Evolutionary conservation across 2,329 filamentous ascomycete species (phyloP).

Genomic region (Ascochyta pisi): DNA sequence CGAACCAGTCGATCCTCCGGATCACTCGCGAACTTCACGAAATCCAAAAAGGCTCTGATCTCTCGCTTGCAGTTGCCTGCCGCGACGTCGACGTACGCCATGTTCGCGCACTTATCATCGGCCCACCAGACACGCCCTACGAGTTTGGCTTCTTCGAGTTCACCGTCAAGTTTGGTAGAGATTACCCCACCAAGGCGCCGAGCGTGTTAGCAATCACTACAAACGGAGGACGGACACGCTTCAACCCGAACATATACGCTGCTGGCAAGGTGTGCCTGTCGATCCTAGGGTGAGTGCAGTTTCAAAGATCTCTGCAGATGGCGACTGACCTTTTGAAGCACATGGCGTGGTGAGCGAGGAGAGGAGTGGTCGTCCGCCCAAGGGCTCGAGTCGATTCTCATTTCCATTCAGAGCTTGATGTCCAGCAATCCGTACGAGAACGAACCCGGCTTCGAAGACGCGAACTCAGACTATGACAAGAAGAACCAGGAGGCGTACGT

Average conservation of each 20-base stretch:
- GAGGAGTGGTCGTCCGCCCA: conserved; percentile 98
- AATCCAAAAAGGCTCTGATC: conserved; percentile 80
- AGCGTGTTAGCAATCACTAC: conserved; percentile 76
- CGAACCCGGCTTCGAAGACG: conserved; percentile 89
- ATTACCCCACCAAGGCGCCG: conserved; percentile 77
- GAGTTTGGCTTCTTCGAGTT: conserved; percentile 99
- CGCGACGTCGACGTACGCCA: conserved; percentile 87
- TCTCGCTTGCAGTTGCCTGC: conserved; percentile 88
- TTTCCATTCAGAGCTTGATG: conserved; percentile 97
- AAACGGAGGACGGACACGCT: conserved; percentile 84
- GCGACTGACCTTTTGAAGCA: conserved; percentile 60
- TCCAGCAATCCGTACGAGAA: conserved; percentile 94
- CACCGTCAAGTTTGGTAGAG: conserved; percentile 76
- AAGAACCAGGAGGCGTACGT: conserved; percentile 77
- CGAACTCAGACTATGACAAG: conserved; percentile 72
- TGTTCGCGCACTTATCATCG: conserved; percentile 86
- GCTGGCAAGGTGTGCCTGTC: conserved; percentile 93
- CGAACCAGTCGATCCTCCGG: conserved; percentile 85
- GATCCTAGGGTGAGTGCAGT: conserved; percentile 74
- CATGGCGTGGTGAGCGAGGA: conserved; percentile 87
- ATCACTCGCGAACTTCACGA: conserved; percentile 89
- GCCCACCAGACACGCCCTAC: conserved; percentile 92
- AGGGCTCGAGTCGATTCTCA: conserved; percentile 88
- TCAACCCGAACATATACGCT: conserved; percentile 97
- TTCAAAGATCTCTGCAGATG: background rate